Evolutionary conservation across 768 basidiomycete species (phyloP), one percentile per base, ranked within the genome.

Genomic region (Lentinula detonsa): DNA sequence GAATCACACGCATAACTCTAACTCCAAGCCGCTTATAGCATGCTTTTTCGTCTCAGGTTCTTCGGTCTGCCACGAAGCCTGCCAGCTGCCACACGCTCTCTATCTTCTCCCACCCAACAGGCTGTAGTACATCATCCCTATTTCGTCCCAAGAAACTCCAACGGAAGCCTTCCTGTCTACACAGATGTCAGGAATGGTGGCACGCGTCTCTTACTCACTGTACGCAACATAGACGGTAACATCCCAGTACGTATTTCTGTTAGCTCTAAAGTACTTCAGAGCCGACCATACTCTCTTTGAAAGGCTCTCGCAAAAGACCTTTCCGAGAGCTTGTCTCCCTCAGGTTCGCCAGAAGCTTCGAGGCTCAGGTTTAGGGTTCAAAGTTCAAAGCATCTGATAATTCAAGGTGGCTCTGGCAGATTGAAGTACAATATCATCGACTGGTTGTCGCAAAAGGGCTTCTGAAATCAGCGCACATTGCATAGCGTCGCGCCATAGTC

Each of bases 151-250:
- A 82, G 90, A 63, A 91, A 89, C 71, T 71, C 81, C 51, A 78
- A 78, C 54, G 87, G 88, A 35, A 81, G 81, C 52, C 78, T 92
- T 34, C 90, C 90, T 48, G 87, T 93, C 28, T 91, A 91, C 71
- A 82, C 87, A 33, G 87, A 91, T 69, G 69, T 89, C 49, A 84
- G 87, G 63, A 90, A 87, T 69, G 83, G 73, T 34, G 82, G 86
- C 61, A 81, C 85, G 4, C 81, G 84, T 59, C 74, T 83, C 62
- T 74, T 82, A 39, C 72, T 87, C 48, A 77, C 81, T 49, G 78
- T 93, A 61, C 81, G 85, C 57, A 88, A 91, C 71, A 76, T 93
- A 8, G 79, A 90, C 61, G 91, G 90, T 18, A 78, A 83, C 63
- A 67, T 75, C 62, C 72, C 77, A 60, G 90, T 89, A 68, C 64